Percentiles rank a stretch among this genome's conserved stretches.
Evolutionary conservation across 2,329 filamentous ascomycete species (phyloP).

Genomic region (Aspergillus neoniger): DNA sequence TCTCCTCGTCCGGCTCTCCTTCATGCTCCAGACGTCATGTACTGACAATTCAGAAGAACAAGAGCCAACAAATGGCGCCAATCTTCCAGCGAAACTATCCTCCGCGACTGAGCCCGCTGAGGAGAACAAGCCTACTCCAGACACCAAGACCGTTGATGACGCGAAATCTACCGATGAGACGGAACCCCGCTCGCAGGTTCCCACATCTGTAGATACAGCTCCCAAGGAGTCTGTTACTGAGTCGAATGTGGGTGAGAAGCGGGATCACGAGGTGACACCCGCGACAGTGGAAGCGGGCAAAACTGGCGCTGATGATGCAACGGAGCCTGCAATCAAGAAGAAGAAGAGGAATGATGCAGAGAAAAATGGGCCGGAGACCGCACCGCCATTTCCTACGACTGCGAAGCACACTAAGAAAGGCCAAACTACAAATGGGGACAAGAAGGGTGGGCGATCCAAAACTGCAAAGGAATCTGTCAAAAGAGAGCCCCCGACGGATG

Average conservation of each 20-base stretch:
- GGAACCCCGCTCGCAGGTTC: conserved; percentile 11
- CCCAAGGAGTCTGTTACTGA: conserved; percentile 5
- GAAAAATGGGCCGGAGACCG: conserved; percentile 17
- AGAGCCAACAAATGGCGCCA: conserved; percentile 17
- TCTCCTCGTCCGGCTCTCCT: not conserved
- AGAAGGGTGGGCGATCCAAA: conserved; percentile 35
- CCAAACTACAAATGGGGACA: conserved; percentile 25
- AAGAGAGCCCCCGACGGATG: conserved; percentile 31
- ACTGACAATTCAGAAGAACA: conserved; percentile 20
- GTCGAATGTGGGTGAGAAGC: conserved; percentile 27
- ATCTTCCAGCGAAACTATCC: not conserved
- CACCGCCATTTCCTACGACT: conserved; percentile 9
- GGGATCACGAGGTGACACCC: conserved; percentile 22
- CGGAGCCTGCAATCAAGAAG: conserved; percentile 37
- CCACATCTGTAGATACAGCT: conserved; percentile 2
- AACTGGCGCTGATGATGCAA: conserved; percentile 14
- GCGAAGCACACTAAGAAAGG: conserved; percentile 13
- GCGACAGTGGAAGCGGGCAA: conserved; percentile 11
- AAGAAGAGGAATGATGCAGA: conserved; percentile 36
- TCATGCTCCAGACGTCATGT: not conserved
- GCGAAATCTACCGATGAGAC: conserved; percentile 15
- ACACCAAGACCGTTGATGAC: conserved; percentile 9
- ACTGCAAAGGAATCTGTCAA: conserved; percentile 34
- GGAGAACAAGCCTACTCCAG: conserved; percentile 4
- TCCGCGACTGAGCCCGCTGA: not conserved